Evolutionary conservation across 768 basidiomycete genomes (phyloP), one percentile per base, ranked within the genome.

Genomic region (Phylloporus sp.): DNA sequence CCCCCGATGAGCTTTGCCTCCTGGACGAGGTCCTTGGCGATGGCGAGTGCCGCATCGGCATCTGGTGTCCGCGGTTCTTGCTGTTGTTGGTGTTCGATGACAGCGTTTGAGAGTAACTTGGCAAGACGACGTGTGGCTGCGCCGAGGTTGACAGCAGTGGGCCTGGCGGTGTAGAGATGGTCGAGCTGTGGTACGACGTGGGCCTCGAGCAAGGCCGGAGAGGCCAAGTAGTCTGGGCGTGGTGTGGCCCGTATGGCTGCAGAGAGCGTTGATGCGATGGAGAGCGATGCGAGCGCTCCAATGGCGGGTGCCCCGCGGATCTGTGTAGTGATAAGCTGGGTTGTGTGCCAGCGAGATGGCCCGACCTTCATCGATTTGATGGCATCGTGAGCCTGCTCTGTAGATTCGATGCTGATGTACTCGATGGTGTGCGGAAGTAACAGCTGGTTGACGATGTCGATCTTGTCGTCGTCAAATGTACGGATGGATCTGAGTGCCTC

Each of bases 251-350:
- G 56, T 36, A 88, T 68, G 7, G 78, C 80, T 5, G 73, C 73
- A 5, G 80, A 75, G 40, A 94, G 77, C 57, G 85, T 70, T 13
- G 81, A 75, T 0, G 88, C 80, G 48, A 95, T 73, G 0, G 88
- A 80, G 13, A 95, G 82, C 1, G 91, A 82, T 6, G 94, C 95
- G 12, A 97, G 82, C 1, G 93, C 92, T 1, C 88, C 95, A 40
- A 98, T 97, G 16, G 95, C 95, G 1, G 95, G 95, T 5, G 95
- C 95, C 6, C 95, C 95, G 43, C 95, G 85, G 58, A 88, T 88
- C 82, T 85, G 55, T 20, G 11, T 6, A n/a, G 22, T 12, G 34
- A 27, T 52, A 28, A 45, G 46, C 24, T 7, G 12, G 51, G 31
- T n/a, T 32, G n/a, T 11, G 13, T 1, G 27, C 4, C 8, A 31